phyloP scores from a whole-genome alignment of 345 rosid genomes.

The Cardamine occulta region DNA sequence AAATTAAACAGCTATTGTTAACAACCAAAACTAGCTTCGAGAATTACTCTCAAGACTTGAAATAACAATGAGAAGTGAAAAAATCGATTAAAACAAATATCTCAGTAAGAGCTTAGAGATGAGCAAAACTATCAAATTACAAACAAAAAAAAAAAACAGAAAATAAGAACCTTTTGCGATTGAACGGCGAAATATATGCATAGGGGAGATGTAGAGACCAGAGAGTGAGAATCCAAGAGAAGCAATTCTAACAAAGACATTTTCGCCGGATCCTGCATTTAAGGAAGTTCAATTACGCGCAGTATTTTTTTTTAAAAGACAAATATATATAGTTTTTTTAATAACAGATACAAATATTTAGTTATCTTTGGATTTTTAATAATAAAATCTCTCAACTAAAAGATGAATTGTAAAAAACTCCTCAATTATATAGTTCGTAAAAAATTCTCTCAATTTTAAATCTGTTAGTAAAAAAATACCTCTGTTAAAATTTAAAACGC shows the following conservation, averaged over 20 bases:
- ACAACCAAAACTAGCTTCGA: conserved; percentile 12
- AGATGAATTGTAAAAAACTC: no score
- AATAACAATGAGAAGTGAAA: neutral
- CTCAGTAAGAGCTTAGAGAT: no score
- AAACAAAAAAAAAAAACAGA: no score
- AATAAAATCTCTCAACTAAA: no score
- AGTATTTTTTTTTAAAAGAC: neutral
- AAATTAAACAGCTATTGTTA: neutral
- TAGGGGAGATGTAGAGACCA: neutral
- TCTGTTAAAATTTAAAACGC: no score
- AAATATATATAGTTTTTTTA: no score
- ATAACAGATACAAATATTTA: neutral
- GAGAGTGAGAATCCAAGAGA: neutral
- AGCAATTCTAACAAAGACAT: neutral
- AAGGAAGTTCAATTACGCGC: neutral
- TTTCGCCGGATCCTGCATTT: neutral
- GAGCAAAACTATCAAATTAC: no score
- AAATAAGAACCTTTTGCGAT: conserved; percentile 22
- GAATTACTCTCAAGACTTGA: neutral
- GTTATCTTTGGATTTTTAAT: no score
- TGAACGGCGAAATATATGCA: conserved; percentile 24
- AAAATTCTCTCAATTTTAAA: no score
- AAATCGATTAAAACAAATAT: no score
- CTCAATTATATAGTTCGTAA: no score
- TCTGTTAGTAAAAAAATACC: no score